Evolutionary conservation across 1,139 yeast species (phyloP), one percentile per base, ranked within the genome.

Genomic region (Diutina mesorugosa): DNA sequence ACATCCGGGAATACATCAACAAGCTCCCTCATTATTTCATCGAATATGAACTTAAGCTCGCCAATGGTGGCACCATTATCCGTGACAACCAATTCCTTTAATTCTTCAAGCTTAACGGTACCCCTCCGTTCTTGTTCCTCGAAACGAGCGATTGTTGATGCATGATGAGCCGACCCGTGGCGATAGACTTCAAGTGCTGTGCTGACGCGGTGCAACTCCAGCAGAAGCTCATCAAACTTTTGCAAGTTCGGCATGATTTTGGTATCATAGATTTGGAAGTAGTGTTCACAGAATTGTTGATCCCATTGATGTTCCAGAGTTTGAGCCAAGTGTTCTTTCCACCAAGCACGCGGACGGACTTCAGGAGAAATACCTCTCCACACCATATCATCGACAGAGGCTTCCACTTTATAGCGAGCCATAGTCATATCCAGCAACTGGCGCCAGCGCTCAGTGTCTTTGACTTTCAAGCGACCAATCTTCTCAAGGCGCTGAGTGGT

Each of bases 241-340:
- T 32, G 53, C n/a, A 50, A 18, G 21, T 50, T 50, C 6, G 53
- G 53, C 53, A 50, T 50, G 45, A 50, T 16, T 7, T 32, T 38
- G 12, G 41, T 18, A 12, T 50, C 53, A 14, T 50, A 50, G n/a
- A 50, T 29, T 7, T 21, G 41, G 18, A 50, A 50, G 26, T 50
- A 50, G 32, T 50, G 53, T 16, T 50, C 53, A 32, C 53, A 50
- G 32, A 50, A 50, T 14, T 30, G 45, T 30, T 50, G 53, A 21
- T 50, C 53, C n/a, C 18, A 50, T 6, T 32, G n/a, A 12, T 32
- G 28, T 10, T 7, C 28, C 53, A 50, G 53, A 6, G 35, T 38
- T 18, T 50, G 41, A n/a, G 53, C 53, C 53, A 50, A 30, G 28
- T 50, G 53, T 9, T 50, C 53, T 9, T 50, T 50, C 53, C 53